Evolutionary conservation across 2,329 filamentous ascomycete genomes (phyloP).

Genomic region (Canariomyces notabilis): DNA sequence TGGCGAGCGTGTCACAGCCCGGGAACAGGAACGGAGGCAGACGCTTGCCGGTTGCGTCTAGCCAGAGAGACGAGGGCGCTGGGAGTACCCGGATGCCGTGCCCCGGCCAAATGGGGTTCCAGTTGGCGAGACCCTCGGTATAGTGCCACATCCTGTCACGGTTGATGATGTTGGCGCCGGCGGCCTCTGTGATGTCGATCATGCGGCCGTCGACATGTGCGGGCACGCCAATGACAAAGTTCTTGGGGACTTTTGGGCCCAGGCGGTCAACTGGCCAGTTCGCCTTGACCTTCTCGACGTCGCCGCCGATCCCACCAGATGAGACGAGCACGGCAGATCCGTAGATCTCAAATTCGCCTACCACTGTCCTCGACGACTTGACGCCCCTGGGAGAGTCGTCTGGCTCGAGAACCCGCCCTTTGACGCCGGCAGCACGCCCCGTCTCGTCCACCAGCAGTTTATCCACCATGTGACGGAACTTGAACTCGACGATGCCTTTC

Average conservation of each 20-base stretch:
- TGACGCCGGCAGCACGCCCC: constrained; percentile 49
- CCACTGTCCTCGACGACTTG: constrained; percentile 43
- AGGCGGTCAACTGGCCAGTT: constrained; percentile 54
- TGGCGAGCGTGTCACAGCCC: constrained; percentile 52
- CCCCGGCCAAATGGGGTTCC: constrained; percentile 56
- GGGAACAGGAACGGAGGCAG: constrained; percentile 54
- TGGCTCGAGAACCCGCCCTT: constrained; percentile 47
- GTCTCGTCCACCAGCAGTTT: constrained; percentile 48
- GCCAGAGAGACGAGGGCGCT: constrained; percentile 57
- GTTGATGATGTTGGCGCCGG: constrained; percentile 54
- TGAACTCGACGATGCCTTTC: constrained; percentile 50
- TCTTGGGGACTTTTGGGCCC: constrained; percentile 50
- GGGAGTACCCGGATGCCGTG: constrained; percentile 59
- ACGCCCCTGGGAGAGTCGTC: constrained; percentile 48
- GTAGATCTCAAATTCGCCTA: constrained; percentile 48
- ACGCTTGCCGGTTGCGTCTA: constrained; percentile 55
- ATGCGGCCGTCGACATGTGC: constrained; percentile 61
- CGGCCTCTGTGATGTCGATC: constrained; percentile 50
- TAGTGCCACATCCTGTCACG: constrained; percentile 64
- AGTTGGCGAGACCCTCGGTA: constrained; percentile 57
- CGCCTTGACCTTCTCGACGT: constrained; percentile 54
- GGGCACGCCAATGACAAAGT: constrained; percentile 56
- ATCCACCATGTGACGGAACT: constrained; percentile 53
- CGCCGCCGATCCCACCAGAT: constrained; percentile 56
- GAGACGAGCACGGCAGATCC: constrained; percentile 51